Evolutionary conservation across 495 filamentous ascomycete species (phyloP).

Genomic region (Hyaloscypha finlandica): DNA sequence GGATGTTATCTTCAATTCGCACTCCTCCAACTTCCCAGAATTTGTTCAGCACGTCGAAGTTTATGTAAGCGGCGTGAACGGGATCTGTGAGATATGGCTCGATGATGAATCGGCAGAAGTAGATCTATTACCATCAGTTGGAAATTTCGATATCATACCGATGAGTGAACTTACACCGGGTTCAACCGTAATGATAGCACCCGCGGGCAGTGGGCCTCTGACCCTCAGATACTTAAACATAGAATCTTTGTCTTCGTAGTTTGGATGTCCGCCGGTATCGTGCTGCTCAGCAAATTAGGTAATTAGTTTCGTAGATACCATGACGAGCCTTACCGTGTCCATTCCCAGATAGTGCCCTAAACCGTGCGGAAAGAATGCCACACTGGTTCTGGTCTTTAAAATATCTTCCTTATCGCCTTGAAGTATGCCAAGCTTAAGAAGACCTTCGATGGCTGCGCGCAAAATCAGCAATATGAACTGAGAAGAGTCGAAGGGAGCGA

Average conservation of each 20-base stretch:
- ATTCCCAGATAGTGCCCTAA: slow-evolving; percentile 88
- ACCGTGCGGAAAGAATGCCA: slow-evolving; percentile 91
- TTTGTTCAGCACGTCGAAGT: slow-evolving; percentile 68
- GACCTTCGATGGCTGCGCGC: slow-evolving; percentile 66
- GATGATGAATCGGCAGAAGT: slow-evolving; percentile 94
- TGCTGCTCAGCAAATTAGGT: slow-evolving; percentile 42
- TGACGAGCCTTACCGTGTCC: slow-evolving; percentile 59
- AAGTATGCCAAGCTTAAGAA: slow-evolving; percentile 76
- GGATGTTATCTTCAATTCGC: slow-evolving; percentile 69
- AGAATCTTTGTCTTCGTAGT: slow-evolving; percentile 79
- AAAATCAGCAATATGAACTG: neutral
- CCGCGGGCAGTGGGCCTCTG: slow-evolving; percentile 71
- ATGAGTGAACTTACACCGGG: slow-evolving; percentile 60
- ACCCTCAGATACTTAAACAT: slow-evolving; percentile 88
- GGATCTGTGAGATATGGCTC: slow-evolving; percentile 74
- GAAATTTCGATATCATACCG: slow-evolving; percentile 1
- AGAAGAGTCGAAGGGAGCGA: too few species aligned
- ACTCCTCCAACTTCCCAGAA: slow-evolving; percentile 94
- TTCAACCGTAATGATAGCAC: slow-evolving; percentile 86
- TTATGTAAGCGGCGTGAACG: slow-evolving; percentile 71
- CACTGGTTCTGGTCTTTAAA: slow-evolving; percentile 70
- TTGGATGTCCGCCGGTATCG: slow-evolving; percentile 84
- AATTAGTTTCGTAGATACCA: neutral
- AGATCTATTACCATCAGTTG: slow-evolving; percentile 50
- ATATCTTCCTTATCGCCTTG: slow-evolving; percentile 69